Evolutionary conservation across 1,284 basidiomycete species (phyloP).

Genomic region (Pseudomicrostroma phylloplanum): DNA sequence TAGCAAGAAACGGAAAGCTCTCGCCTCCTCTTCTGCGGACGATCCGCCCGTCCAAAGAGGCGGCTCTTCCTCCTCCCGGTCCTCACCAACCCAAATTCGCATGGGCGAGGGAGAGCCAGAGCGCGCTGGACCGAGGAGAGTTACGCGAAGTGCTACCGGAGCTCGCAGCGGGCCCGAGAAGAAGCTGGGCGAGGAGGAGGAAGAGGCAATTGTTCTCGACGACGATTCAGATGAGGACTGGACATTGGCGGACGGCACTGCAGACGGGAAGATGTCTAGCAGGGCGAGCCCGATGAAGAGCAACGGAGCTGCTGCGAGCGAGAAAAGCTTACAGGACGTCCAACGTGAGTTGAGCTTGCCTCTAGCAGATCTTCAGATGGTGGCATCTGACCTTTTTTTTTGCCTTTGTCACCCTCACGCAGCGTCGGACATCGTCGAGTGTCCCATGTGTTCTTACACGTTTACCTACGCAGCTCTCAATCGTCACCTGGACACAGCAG

Average conservation of each 20-base stretch:
- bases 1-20: not conserved
- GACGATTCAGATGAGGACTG: not conserved
- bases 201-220: not conserved
- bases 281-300: no score
- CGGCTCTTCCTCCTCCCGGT: no score
- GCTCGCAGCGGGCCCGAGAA: not conserved
- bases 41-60: not conserved
- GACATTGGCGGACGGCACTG: not conserved
- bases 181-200: not conserved
- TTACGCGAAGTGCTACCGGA: not conserved
- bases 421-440: slow-evolving; percentile 26
- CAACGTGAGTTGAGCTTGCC: no score
- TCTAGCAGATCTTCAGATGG: no score
- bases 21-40: not conserved
- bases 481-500: slow-evolving; percentile 33
- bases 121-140: not conserved
- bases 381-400: no score
- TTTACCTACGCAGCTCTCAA: slow-evolving; percentile 38
- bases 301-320: no score
- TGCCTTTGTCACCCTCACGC: no score
- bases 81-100: not conserved
- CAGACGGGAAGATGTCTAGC: no score
- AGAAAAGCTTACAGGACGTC: no score
- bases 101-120: not conserved
- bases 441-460: slow-evolving; percentile 37